Base-by-base conservation (phyloP, 1,284 basidiomycete genomes). In the Hypsizygus ulmarius region DNA sequence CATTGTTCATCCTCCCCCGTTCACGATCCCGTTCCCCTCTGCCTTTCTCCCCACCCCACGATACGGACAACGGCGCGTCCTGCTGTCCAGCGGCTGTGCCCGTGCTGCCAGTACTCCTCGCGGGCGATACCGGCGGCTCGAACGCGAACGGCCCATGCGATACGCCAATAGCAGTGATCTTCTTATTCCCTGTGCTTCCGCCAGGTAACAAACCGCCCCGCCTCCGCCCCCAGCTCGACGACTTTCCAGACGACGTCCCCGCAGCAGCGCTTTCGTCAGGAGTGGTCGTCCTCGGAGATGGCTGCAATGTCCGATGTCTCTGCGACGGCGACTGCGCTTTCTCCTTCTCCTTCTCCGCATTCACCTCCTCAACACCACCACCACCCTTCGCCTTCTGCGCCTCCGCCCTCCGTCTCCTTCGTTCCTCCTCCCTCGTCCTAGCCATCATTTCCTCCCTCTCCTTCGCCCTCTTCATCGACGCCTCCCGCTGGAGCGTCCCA, bases 121-220 rank as follows among this genome's bases (percentile, higher is more conserved):
- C 66, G 4, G 75, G 69, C 3, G 72, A 69, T 16, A 77, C 73
- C 0, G 75, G 65, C 7, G 74, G 72, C 50, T 78, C 76, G 52
- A 78, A 78, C 2, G 70, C 57, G 48, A 78, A 78, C 18, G 69
- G 64, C 7, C 72, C 72, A 59, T 75, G 76, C 1, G 63, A 60
- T 58, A 67, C 35, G 52, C 65, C 56, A 50, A 65, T 53, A 51
- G 60, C 43, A 55, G 55, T 15, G 54, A 60, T 39, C 43, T 56
- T 49, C 47, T 53, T 39, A 52, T 60, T 49, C 39, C 56, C 38
- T 39, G 42, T 39, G 12, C 47, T 62, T 12, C 59, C 64, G 47
- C 21, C 21, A 25, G 21, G 21, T 3, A 63, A 51, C 25, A 52
- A 45, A 34, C 46, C 64, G 2, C 67, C 68, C 2, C 61, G 57